Base-by-base conservation (phyloP, 1,284 basidiomycete species). In the Trametes pubescens region DNA sequence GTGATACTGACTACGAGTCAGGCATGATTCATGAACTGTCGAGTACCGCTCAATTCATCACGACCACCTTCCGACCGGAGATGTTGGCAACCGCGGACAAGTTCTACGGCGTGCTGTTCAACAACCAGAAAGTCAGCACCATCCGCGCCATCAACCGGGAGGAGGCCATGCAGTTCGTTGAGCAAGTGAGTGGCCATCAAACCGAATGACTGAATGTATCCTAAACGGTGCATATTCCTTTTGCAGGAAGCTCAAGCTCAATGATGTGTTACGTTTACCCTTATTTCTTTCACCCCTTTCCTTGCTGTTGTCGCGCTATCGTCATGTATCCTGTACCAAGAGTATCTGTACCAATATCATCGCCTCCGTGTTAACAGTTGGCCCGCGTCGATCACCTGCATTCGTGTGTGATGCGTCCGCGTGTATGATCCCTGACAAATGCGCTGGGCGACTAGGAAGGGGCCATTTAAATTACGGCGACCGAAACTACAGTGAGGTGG, bases 91-190 rank as follows among this genome's bases (percentile, higher is more conserved):
- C 93, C 1, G 96, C 96, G 0, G 95, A 98, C 77, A 95, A 96
- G 74, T 98, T 96, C 76, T 99, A 98, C 69, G 98, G 98, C n/a
- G 98, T 99, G n/a, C 82, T 98, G 66, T 99, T 99, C 81, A 95
- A 97, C 77, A 94, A 92, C 70, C 93, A 96, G 74, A 99, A 99
- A 78, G 86, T 99, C 66, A 94, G 92, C 64, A 93, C 91, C 4
- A 94, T 97, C 62, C 85, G 91, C 55, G 82, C 85, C 40, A 96
- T 96, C 77, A 90, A 87, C 68, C 83, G 89, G 51, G 93, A 93
- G 71, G 92, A 96, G 70, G 94, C 94, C 3, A 87, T 90, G 83
- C 89, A 94, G 72, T 96, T 96, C 76, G 93, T 96, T 26, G 94
- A 96, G 75, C 90, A 92, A 83, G 89, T 87, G 59, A 34, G 80